Conservation (phyloP, 2,329 filamentous ascomycete species). For the Fusarium dimerum region DNA sequence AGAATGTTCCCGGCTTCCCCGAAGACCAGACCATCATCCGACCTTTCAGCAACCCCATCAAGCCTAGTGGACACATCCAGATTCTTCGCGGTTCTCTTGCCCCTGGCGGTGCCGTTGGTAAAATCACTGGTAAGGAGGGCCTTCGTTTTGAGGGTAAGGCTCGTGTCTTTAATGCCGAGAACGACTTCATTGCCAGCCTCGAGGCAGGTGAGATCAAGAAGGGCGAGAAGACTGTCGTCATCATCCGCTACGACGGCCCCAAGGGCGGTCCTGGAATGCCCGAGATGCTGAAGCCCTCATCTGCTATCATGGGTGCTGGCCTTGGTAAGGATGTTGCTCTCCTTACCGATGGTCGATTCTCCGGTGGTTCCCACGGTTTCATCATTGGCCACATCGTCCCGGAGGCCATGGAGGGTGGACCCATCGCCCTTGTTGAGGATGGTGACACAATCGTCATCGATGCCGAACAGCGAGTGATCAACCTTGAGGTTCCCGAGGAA, state of each 20-base stretch:
- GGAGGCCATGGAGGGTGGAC: slow-evolving; percentile 82
- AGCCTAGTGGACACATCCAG: slow-evolving; percentile 83
- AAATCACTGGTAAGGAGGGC: slow-evolving; percentile 96
- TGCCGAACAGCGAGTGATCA: slow-evolving; percentile 68
- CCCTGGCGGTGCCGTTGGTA: slow-evolving; percentile 83
- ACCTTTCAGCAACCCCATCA: slow-evolving; percentile 80
- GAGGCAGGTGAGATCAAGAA: slow-evolving; percentile 77
- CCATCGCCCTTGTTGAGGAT: slow-evolving; percentile 79
- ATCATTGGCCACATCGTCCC: slow-evolving; percentile 86
- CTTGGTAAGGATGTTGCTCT: slow-evolving; percentile 75
- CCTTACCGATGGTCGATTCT: slow-evolving; percentile 75
- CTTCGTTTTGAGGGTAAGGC: slow-evolving; percentile 78
- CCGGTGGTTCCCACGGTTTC: slow-evolving; percentile 82
- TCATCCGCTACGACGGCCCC: slow-evolving; percentile 91
- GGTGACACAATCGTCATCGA: slow-evolving; percentile 83
- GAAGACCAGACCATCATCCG: slow-evolving; percentile 81
- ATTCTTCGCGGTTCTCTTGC: slow-evolving; percentile 85
- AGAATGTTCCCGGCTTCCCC: slow-evolving; percentile 71
- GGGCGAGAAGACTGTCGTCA: slow-evolving; percentile 84
- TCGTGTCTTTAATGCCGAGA: slow-evolving; percentile 81
- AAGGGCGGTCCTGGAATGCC: slow-evolving; percentile 95
- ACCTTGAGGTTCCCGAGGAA: slow-evolving; percentile 67
- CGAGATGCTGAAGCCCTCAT: slow-evolving; percentile 91
- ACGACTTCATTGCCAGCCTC: slow-evolving; percentile 75
- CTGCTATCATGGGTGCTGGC: slow-evolving; percentile 88